Base-by-base conservation (phyloP, 2,329 filamentous ascomycete genomes). In the Sclerotinia glacialis region DNA sequence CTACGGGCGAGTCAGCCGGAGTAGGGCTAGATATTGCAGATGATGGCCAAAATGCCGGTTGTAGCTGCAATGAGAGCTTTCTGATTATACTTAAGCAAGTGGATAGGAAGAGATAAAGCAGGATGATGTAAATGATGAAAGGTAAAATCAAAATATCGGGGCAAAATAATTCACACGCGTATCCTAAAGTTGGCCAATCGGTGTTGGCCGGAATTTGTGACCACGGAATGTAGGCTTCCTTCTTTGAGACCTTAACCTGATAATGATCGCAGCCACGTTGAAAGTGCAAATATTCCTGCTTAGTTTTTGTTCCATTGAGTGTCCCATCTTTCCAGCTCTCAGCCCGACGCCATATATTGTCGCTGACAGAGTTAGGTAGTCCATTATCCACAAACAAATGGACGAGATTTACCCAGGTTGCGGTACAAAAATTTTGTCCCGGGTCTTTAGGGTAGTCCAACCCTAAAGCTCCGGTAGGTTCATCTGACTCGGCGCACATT, bases 351-450 rank as follows among this genome's bases (percentile, higher is more conserved):
- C 64, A 66, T 23, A 66, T 66, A 2, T 12, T 44, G 37, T 66
- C 44, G 46, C 64, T 61, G 16, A 61, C 14, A 11, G 9, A 46
- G 18, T n/a, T 26, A 26, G 64, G 47, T 9, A 66, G 34, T 2
- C 18, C 31, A 5, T 66, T 66, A 26, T 66, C 55, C 3, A 61
- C 26, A 34, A 66, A 7, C 5, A 66, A 8, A 46, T 66, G 64
- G 14, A 16, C 64, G 26, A 44, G 46, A 46, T 66, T 66, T 21
- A 66, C 64, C 64, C 64, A 66, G 31, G 64, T 66, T 12, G 46
- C 46, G 5, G 55, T n/a, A 37, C 55, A 66, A 40, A 61, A 52
- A 6, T n/a, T 46, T 3, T 47, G 5, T 14, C 31, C 37, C 0
- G 1, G 37, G 12, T 6, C 37, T 16, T 12, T 40, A 12, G 16